These are phyloP conservation scores for Cicer pinnatifidum DNA, from an alignment of 306 rosid genomes.

Conservation along the genomic window DNA sequence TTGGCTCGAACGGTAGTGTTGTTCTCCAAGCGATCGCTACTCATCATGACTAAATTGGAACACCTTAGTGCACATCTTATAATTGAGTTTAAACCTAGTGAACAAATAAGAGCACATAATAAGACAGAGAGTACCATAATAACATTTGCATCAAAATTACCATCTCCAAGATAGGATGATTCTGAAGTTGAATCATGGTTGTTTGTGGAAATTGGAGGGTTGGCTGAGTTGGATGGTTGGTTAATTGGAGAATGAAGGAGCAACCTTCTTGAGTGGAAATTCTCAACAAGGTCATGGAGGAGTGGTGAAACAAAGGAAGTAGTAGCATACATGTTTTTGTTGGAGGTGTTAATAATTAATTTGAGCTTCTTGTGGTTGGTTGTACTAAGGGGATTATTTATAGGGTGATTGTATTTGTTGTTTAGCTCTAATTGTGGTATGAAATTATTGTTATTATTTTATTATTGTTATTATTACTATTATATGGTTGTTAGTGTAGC, in stretches of 20 bases:
- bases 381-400: constrained; percentile 42
- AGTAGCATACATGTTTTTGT: constrained; percentile 53
- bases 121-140: constrained; percentile 95
- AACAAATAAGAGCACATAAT: constrained; percentile 81
- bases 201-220: constrained; percentile 46
- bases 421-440: not conserved
- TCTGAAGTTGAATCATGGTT: constrained; percentile 29
- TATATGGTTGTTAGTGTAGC: not conserved
- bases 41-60: constrained; percentile 51
- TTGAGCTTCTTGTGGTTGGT: constrained; percentile 39
- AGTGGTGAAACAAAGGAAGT: constrained; percentile 47
- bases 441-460: not conserved
- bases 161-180: constrained; percentile 53
- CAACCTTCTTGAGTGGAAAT: constrained; percentile 68
- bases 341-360: constrained; percentile 18
- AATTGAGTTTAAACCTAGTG: constrained; percentile 82
- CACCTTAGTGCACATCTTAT: constrained; percentile 79
- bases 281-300: constrained; percentile 44
- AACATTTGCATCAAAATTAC: constrained; percentile 77
- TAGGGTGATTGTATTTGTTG: constrained; percentile 41
- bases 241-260: constrained; percentile 56
- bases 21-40: constrained; percentile 27
- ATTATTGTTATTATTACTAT: not conserved
- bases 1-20: constrained; percentile 34
- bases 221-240: constrained; percentile 45